Base-by-base conservation (phyloP, 2,329 filamentous ascomycete species). In the Cadophora luteo-olivacea region DNA sequence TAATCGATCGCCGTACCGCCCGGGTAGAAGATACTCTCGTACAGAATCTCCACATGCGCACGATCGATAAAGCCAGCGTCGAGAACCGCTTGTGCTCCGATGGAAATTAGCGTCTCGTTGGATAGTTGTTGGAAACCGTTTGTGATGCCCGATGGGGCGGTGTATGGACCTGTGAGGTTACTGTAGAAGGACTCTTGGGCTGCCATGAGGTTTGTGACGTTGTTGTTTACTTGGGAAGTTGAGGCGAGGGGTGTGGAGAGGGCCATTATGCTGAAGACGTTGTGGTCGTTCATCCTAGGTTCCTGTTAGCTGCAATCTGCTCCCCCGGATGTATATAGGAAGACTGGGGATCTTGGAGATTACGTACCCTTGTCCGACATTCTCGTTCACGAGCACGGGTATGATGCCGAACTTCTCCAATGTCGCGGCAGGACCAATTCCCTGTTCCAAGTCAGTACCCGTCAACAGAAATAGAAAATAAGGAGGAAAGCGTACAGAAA, bases 291-390 rank as follows among this genome's bases (percentile, higher is more conserved):
- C 72, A 86, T 79, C 64, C 58, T 66, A 55, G n/a, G n/a, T 8
- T 14, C 25, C 9, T 7, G 9, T 60, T 36, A 61, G 24, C n/a
- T n/a, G n/a, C n/a, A n/a, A 22, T 3, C 16, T 45, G 16, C 14
- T 45, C 38, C 38, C 16, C 33, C 33, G 33, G 11, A 11, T 36
- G n/a, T n/a, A n/a, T n/a, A n/a, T n/a, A n/a, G n/a, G n/a, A n/a
- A n/a, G n/a, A n/a, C n/a, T n/a, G n/a, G n/a, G n/a, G n/a, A n/a
- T 36, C 33, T 36, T 36, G 33, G 33, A 36, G 33, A 36, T n/a
- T n/a, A n/a, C n/a, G n/a, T n/a, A n/a, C n/a, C 83, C 81, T 70
- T 84, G 77, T 8, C 84, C 85, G 78, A 79, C 33, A 16, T 54
- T 54, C 22, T 63, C 61, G 32, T 58, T 54, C 4, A 65, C 32